Evolutionary conservation across 2,329 filamentous ascomycete species (phyloP), one percentile per base, ranked within the genome.

Genomic region (Aspergillus sp.): DNA sequence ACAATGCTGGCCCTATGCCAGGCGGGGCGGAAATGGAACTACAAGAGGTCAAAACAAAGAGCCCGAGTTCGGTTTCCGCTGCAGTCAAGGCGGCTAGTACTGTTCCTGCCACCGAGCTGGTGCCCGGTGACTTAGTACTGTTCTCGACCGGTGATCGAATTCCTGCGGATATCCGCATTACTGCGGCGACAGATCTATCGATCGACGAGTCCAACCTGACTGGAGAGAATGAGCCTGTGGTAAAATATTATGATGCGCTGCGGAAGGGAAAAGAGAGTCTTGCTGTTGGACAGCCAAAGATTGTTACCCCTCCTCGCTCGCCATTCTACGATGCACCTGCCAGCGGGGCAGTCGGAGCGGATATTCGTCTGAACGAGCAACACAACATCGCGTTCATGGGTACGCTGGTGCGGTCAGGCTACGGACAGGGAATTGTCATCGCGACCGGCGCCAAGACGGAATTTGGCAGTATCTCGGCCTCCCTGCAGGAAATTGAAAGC

Each of bases 311-410:
- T 37, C 70, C 71, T 20, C 67, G 75, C 33, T 78, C 79, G 13
- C 81, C 82, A 9, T 75, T 78, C 41, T 82, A 82, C 56, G 74
- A 78, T 23, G 79, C 78, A 15, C 75, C 80, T 25, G 80, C 77
- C 27, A 76, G 74, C 51, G 79, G 78, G 7, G 79, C 74, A 43
- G 81, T 78, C 55, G 82, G 76, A 52, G 81, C 80, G 23, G 84
- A 86, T 55, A 79, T 87, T 41, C 78, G 82, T 43, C 72, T 86
- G 44, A 87, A 86, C 52, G 85, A 86, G 46, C 82, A 85, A 58
- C 87, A 86, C 60, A 97, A 98, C 61, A 90, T 98, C 65, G 93
- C 90, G 2, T 97, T 96, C 67, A 97, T 98, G 90, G 93, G 93
- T 23, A 98, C 93, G 2, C 70, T 98, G 55, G 90, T 98, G 30